Evolutionary conservation across 1,139 yeast species (phyloP).

Genomic region (Eremothecium coryli): DNA sequence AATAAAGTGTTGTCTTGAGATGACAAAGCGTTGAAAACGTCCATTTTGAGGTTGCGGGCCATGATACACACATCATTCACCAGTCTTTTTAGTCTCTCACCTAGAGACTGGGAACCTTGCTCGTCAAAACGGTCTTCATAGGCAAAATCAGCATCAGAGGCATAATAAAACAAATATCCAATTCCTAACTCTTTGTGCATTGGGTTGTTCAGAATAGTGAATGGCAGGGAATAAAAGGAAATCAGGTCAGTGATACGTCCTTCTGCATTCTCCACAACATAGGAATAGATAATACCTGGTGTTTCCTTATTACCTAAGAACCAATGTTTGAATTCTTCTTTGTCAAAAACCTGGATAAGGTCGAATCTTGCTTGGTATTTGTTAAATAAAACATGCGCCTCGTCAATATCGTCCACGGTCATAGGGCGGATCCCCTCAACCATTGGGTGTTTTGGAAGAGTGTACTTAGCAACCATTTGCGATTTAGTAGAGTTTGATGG

Average conservation of each 20-base stretch:
- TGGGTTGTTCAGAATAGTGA: constrained; percentile 66
- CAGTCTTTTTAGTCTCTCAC: constrained; percentile 50
- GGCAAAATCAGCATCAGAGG: constrained; percentile 48
- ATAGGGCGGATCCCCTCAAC: constrained; percentile 58
- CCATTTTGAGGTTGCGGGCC: constrained; percentile 55
- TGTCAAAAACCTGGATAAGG: constrained; percentile 56
- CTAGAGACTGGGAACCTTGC: constrained; percentile 34
- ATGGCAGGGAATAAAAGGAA: constrained; percentile 83
- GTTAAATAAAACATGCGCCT: constrained; percentile 49
- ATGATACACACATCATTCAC: constrained; percentile 70
- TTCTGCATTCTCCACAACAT: constrained; percentile 60
- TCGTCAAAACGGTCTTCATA: constrained; percentile 30
- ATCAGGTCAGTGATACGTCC: constrained; percentile 78
- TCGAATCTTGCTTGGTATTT: constrained; percentile 64
- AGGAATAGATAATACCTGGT: constrained; percentile 56
- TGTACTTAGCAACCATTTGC: constrained; percentile 71
- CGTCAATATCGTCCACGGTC: constrained; percentile 51
- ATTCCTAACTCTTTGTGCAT: constrained; percentile 64
- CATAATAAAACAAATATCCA: constrained; percentile 87
- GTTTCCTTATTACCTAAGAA: constrained; percentile 41
- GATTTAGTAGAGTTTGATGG: constrained; percentile 72
- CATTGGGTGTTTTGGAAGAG: constrained; percentile 54
- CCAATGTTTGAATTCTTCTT: constrained; percentile 78
- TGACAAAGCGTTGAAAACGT: constrained; percentile 88
- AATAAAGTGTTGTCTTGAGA: constrained; percentile 82